A percentile compares a stretch with the other conserved stretches of the same genome.
phyloP scores from a whole-genome alignment of 1,284 basidiomycete species.

The Leccinum variabile region DNA sequence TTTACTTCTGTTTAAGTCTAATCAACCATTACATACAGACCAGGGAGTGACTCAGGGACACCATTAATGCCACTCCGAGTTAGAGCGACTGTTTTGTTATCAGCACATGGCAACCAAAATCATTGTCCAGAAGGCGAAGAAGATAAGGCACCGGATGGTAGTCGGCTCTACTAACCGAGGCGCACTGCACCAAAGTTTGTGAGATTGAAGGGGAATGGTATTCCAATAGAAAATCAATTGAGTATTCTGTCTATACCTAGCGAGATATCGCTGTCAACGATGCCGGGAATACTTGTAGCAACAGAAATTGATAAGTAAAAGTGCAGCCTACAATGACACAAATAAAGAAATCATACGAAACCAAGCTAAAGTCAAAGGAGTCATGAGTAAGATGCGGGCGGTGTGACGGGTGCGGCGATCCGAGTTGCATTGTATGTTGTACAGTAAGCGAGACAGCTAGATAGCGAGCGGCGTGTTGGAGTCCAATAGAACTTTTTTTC shows the following conservation, averaged over 20 bases:
- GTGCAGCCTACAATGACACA: conserved; percentile 28
- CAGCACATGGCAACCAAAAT: background rate
- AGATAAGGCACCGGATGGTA: background rate
- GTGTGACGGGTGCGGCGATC: conserved; percentile 19
- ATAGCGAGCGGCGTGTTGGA: conserved; percentile 19
- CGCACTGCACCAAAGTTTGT: background rate
- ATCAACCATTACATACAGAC: conserved; percentile 12
- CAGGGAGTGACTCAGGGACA: no score
- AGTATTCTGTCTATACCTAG: conserved; percentile 30
- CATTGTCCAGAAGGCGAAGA: background rate
- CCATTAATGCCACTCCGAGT: background rate
- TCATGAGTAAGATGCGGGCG: conserved; percentile 25
- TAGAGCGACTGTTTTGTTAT: background rate
- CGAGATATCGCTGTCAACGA: conserved; percentile 31
- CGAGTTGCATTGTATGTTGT: conserved; percentile 28
- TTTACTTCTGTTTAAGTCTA: conserved; percentile 32
- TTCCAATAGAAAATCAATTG: conserved; percentile 21
- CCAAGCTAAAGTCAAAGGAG: conserved; percentile 19
- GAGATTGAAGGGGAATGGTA: conserved; percentile 3
- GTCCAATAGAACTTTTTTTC: conserved; percentile 16
- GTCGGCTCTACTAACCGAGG: background rate
- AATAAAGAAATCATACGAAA: conserved; percentile 31
- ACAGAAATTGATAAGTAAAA: conserved; percentile 33
- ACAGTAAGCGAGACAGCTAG: conserved; percentile 26
- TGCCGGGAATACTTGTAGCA: conserved; percentile 35